Evolutionary conservation across 1,284 basidiomycete genomes (phyloP), one percentile per base, ranked within the genome.

Genomic region (Ustilago hordei): DNA sequence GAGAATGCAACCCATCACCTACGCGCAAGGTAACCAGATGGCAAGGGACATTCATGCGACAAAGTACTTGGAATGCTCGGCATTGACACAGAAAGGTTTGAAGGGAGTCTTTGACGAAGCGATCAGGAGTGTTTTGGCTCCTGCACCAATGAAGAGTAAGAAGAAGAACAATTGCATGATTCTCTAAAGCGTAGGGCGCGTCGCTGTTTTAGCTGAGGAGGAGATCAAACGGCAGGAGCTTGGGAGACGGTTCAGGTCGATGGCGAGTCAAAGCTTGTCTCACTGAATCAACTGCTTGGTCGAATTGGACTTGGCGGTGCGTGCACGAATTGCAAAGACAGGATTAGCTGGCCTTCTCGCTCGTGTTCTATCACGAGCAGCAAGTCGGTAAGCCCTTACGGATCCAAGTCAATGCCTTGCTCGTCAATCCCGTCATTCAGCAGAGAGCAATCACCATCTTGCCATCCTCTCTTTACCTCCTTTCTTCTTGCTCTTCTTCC

Each of bases 41-140:
- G 91, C 92, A 66, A 92, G 92, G 84, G 95, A 98, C 83, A 97
- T 99, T 78, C 92, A 93, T 43, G 96, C 96, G 12, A 75, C 54
- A 52, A 96, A 95, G 87, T 99, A 98, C 86, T 88, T 98, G 68
- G 96, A 99, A 87, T 98, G 96, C 87, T 97, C 95, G 32, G 97
- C 97, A 48, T 89, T 99, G 82, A 98, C 97, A 53, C 97, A 99
- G 89, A 96, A 98, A 88, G 95, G 84, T 0, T 61, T 85, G 48
- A 85, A 85, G 73, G 82, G 83, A 36, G 84, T 85, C 8, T 85
- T 85, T 62, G 84, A 85, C 54, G 84, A 85, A 62, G 84, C 84
- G 23, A 85, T 85, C 52, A 66, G 83, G 28, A 80, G 82, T 55
- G 84, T 84, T 11, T 50, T 84, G 19, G 82, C 82, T 11, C 84